Conservation (phyloP, 345 rosid species). For the Aurinia saxatilis region DNA sequence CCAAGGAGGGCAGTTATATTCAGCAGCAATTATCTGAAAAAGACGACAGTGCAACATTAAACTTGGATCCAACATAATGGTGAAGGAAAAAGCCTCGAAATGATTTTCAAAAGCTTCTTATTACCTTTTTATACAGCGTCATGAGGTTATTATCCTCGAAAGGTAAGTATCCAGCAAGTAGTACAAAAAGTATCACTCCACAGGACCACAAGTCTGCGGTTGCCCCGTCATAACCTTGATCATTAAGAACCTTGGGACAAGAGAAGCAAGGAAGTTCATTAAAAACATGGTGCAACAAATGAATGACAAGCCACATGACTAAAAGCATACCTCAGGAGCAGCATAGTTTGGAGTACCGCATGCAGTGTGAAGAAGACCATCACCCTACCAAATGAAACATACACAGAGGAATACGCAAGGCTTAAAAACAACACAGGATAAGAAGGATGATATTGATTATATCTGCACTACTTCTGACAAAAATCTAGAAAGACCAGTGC, state of each 20-base stretch:
- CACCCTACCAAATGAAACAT: constrained; percentile 47
- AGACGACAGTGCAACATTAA: constrained; percentile 9
- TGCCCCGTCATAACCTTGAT: constrained; percentile 95
- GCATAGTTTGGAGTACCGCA: constrained; percentile 99
- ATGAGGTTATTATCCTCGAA: constrained; percentile 86
- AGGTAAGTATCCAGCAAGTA: constrained; percentile 97
- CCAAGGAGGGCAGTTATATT: constrained; percentile 84
- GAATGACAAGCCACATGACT: constrained; percentile 15
- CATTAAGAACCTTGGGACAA: constrained; percentile 69
- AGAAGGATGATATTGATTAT: background rate
- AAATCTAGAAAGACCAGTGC: background rate
- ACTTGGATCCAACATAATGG: constrained; percentile 1
- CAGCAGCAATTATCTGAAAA: constrained; percentile 78
- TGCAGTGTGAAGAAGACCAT: constrained; percentile 98
- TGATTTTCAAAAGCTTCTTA: constrained; percentile 18
- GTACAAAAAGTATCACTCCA: constrained; percentile 93
- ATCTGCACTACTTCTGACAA: constrained; percentile 66
- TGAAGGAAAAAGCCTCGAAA: background rate
- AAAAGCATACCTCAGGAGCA: constrained; percentile 86
- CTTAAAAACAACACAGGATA: background rate
- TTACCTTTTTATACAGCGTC: constrained; percentile 83
- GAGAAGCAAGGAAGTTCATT: background rate
- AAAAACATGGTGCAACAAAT: constrained; percentile 3
- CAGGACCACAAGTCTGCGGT: constrained; percentile 99
- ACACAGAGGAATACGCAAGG: background rate